phyloP scores from a whole-genome alignment of 2,329 filamentous ascomycete species.

The Monosporascus sp. region DNA sequence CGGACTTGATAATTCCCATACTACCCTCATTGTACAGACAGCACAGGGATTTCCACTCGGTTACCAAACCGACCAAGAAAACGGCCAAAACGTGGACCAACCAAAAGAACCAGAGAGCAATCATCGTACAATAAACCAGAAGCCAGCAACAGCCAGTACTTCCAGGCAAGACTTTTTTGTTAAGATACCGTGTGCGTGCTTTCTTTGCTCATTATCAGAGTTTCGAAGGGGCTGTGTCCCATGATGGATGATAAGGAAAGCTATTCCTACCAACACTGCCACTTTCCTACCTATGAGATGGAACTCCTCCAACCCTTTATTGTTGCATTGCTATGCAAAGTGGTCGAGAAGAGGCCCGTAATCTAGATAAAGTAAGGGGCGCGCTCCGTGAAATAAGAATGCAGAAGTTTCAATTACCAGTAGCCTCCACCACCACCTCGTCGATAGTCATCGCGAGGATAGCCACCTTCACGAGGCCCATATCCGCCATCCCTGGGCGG shows the following conservation, averaged over 20 bases:
- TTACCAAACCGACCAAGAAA: neutral
- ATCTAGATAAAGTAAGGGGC: constrained; percentile 30
- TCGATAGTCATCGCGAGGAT: constrained; percentile 28
- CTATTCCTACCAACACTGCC: constrained; percentile 5
- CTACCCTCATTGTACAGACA: neutral
- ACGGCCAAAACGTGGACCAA: neutral
- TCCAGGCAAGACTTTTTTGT: neutral
- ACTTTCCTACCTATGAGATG: constrained; percentile 2
- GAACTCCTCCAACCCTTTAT: constrained; percentile 5
- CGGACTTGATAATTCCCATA: neutral
- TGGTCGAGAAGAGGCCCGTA: constrained; percentile 5
- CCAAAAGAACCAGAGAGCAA: neutral
- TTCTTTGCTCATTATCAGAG: constrained; percentile 12
- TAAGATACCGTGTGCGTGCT: constrained; percentile 11
- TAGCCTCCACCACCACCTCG: constrained; percentile 25
- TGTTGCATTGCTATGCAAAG: constrained; percentile 4
- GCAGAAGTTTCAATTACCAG: constrained; percentile 26
- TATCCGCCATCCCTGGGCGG: constrained; percentile 48
- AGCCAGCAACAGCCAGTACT: neutral
- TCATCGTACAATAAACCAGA: constrained; percentile 1
- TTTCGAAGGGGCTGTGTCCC: constrained; percentile 10
- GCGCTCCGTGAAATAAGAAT: constrained; percentile 17
- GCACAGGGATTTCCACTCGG: neutral
- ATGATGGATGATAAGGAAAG: constrained; percentile 6
- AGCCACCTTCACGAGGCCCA: constrained; percentile 28